These are phyloP conservation scores for Zymoseptoria tritici DNA, from an alignment of 2,329 filamentous ascomycete genomes.

Conservation along the genomic window DNA sequence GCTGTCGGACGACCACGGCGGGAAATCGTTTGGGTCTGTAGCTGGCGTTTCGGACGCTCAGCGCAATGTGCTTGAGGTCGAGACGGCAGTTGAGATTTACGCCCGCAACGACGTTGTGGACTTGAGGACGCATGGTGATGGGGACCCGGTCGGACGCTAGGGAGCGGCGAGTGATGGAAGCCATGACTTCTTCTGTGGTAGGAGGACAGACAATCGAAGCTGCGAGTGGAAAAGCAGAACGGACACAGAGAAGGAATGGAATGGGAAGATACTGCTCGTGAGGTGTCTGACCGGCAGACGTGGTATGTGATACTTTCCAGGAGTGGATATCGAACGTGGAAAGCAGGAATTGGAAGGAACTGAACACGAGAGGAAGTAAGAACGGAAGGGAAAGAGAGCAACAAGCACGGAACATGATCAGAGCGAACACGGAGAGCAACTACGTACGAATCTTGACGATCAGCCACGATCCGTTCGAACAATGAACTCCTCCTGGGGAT, in stretches of 20 bases:
- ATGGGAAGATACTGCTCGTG: not conserved
- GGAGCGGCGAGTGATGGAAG: not conserved
- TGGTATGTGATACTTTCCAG: not conserved
- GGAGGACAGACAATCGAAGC: not conserved
- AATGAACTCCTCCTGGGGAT: not conserved
- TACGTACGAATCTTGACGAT: too few species aligned
- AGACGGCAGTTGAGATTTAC: conserved; percentile 84
- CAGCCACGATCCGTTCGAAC: too few species aligned
- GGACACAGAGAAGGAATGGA: not conserved
- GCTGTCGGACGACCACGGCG: conserved; percentile 86
- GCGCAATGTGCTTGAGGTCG: conserved; percentile 82
- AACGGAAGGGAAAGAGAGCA: not conserved
- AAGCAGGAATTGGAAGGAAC: not conserved
- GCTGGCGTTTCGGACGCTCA: conserved; percentile 81
- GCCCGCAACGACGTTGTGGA: conserved; percentile 73
- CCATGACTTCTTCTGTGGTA: not conserved
- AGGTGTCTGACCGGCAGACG: not conserved
- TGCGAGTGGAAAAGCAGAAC: not conserved
- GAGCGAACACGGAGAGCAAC: not conserved
- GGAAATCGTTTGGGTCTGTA: conserved; percentile 92
- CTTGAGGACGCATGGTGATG: conserved; percentile 24
- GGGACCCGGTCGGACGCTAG: conserved; percentile 2
- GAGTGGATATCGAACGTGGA: not conserved
- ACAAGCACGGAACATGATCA: not conserved
- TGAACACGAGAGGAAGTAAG: not conserved